Percentiles rank a stretch among this genome's conserved stretches.
Evolutionary conservation across 176 grass and related monocot genomes (phyloP).

Genomic region (Saccharum spontaneum): DNA sequence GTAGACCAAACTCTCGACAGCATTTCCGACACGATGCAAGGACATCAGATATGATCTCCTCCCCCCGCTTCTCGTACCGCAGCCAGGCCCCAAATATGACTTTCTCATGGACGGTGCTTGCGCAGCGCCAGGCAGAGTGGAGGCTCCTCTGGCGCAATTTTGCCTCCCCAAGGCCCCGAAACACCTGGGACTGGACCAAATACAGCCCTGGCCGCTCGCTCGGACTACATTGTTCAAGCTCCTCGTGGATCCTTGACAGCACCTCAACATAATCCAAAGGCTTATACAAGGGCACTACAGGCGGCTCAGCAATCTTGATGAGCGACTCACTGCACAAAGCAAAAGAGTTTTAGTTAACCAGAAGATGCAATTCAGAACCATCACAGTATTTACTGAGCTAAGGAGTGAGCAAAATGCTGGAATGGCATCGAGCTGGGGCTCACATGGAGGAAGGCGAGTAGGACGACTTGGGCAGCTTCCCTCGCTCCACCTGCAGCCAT

Average conservation of each 20-base stretch:
- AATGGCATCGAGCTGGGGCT: constrained; percentile 27
- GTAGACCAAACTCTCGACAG: constrained; percentile 58
- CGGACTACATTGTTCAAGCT: constrained; percentile 61
- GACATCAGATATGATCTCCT: constrained; percentile 73
- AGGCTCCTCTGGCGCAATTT: constrained; percentile 88
- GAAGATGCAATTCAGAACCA: not conserved
- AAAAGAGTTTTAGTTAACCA: constrained; percentile 5
- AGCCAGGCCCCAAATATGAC: constrained; percentile 80
- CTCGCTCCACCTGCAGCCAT: constrained; percentile 96
- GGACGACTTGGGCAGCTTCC: constrained; percentile 71
- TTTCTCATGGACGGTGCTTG: constrained; percentile 70
- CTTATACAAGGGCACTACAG: constrained; percentile 64
- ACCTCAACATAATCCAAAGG: constrained; percentile 82
- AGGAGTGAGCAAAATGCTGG: not conserved
- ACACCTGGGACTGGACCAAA: constrained; percentile 88
- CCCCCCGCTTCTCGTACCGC: constrained; percentile 71
- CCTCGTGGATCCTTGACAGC: constrained; percentile 84
- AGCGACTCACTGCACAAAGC: constrained; percentile 68
- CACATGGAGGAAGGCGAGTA: constrained; percentile 90
- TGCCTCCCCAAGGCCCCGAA: constrained; percentile 71
- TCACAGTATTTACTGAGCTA: not conserved
- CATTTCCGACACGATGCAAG: constrained; percentile 75
- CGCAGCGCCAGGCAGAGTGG: constrained; percentile 69
- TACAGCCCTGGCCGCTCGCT: constrained; percentile 60
- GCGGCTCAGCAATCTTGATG: constrained; percentile 84